phyloP scores from a whole-genome alignment of 345 rosid genomes.

The Murraya paniculata region DNA sequence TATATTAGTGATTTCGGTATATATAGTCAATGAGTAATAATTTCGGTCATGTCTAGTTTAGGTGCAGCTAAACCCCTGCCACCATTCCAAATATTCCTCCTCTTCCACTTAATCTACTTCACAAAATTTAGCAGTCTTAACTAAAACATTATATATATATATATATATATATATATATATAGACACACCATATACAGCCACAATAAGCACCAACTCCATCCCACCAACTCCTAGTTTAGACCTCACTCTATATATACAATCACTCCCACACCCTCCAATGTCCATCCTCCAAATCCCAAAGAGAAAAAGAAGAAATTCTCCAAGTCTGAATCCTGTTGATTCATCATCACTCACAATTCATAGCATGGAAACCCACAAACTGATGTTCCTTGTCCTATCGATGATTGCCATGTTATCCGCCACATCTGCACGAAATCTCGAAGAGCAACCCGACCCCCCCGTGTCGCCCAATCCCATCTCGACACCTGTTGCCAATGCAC shows the following conservation, averaged over 20 bases:
- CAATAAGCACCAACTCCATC: background rate
- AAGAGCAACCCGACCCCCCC: background rate
- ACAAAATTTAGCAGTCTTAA: background rate
- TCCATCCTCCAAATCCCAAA: background rate
- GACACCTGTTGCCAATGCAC: background rate
- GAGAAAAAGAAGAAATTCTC: background rate
- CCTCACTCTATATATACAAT: background rate
- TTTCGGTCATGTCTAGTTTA: too few relatives aligned
- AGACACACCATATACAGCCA: too few relatives aligned
- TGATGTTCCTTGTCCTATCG: background rate
- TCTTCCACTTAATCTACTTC: background rate
- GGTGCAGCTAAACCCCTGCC: background rate
- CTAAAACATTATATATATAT: too few relatives aligned
- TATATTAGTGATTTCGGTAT: too few relatives aligned
- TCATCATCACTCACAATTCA: background rate
- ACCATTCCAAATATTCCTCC: background rate
- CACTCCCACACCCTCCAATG: background rate
- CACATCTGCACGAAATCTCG: background rate
- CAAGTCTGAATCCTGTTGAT: background rate
- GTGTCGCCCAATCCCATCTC: background rate
- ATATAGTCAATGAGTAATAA: too few relatives aligned
- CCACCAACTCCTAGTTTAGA: constrained; percentile 8
- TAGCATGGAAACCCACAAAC: constrained; percentile 1
- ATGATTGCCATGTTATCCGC: background rate
- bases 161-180: too few relatives aligned